Conservation (phyloP, 1,284 basidiomycete genomes). For the Ceratobasidium sp. region DNA sequence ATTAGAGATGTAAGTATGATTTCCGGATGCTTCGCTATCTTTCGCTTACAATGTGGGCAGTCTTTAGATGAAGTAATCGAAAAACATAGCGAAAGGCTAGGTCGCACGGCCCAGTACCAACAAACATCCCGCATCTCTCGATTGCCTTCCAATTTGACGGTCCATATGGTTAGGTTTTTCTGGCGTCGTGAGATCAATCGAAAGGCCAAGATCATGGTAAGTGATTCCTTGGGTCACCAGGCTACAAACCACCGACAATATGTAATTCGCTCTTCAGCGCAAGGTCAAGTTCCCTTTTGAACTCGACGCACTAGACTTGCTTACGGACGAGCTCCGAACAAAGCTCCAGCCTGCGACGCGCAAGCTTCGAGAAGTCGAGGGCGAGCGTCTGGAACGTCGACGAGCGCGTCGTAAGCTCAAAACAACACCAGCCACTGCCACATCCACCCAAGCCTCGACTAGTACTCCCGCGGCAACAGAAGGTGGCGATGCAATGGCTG, state of each 20-base stretch:
- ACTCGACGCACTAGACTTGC: constrained; percentile 87
- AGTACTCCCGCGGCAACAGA: constrained; percentile 51
- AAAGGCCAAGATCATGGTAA: constrained; percentile 92
- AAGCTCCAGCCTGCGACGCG: constrained; percentile 79
- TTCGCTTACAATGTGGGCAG: constrained; percentile 59
- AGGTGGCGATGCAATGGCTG: constrained; percentile 49
- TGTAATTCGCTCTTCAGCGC: constrained; percentile 64
- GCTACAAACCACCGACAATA: background rate
- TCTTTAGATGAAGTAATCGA: constrained; percentile 87
- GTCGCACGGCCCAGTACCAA: constrained; percentile 86
- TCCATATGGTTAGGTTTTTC: constrained; percentile 96
- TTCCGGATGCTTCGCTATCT: background rate
- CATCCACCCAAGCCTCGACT: constrained; percentile 17
- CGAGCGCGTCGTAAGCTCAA: constrained; percentile 85
- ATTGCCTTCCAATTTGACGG: constrained; percentile 85
- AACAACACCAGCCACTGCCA: constrained; percentile 47
- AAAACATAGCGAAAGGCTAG: constrained; percentile 85
- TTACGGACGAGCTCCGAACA: constrained; percentile 81
- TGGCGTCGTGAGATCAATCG: constrained; percentile 93
- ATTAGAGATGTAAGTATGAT: constrained; percentile 78
- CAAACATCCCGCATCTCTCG: constrained; percentile 86
- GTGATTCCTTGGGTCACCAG: constrained; percentile 37
- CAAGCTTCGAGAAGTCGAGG: constrained; percentile 82
- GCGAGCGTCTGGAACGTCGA: constrained; percentile 85
- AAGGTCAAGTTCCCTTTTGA: constrained; percentile 94